Percentiles rank a stretch among this genome's conserved stretches.
These are phyloP conservation scores for Eucalyptus dawsonii DNA, from an alignment of 345 rosid species.

Conservation along the genomic window DNA sequence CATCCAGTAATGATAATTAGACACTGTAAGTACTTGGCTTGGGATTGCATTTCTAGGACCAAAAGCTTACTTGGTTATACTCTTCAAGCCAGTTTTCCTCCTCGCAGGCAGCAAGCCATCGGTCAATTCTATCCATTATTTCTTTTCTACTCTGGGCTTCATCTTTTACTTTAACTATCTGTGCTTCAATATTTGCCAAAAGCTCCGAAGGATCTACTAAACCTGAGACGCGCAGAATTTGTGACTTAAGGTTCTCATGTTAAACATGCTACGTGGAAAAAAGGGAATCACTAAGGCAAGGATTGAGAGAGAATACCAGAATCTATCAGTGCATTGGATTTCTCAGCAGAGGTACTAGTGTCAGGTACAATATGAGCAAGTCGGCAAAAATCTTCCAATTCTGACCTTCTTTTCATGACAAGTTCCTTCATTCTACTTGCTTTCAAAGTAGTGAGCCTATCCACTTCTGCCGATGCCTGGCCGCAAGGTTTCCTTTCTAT, in stretches of 20 bases:
- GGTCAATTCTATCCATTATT: slow-evolving; percentile 83
- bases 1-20: not conserved
- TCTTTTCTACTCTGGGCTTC: slow-evolving; percentile 86
- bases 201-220: slow-evolving; percentile 90
- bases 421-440: slow-evolving; percentile 95
- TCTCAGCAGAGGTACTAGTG: slow-evolving; percentile 80
- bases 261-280: not conserved
- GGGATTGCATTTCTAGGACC: not conserved
- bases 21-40: not conserved
- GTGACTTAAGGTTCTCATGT: not conserved
- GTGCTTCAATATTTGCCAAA: slow-evolving; percentile 66
- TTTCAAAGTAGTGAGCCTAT: slow-evolving; percentile 61
- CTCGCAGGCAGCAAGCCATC: slow-evolving; percentile 93
- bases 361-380: slow-evolving; percentile 76
- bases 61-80: slow-evolving; percentile 55
- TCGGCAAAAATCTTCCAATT: slow-evolving; percentile 67
- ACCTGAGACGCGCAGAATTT: slow-evolving; percentile 19
- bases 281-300: not conserved
- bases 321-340: slow-evolving; percentile 84
- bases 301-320: slow-evolving; percentile 39
- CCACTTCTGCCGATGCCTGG: slow-evolving; percentile 88
- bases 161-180: slow-evolving; percentile 65
- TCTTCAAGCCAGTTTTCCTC: slow-evolving; percentile 98
- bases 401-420: slow-evolving; percentile 79
- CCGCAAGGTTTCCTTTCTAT: not conserved